These are phyloP conservation scores for Amesomyces nigricolor DNA, from an alignment of 2,329 filamentous ascomycete genomes.

Conservation along the genomic window DNA sequence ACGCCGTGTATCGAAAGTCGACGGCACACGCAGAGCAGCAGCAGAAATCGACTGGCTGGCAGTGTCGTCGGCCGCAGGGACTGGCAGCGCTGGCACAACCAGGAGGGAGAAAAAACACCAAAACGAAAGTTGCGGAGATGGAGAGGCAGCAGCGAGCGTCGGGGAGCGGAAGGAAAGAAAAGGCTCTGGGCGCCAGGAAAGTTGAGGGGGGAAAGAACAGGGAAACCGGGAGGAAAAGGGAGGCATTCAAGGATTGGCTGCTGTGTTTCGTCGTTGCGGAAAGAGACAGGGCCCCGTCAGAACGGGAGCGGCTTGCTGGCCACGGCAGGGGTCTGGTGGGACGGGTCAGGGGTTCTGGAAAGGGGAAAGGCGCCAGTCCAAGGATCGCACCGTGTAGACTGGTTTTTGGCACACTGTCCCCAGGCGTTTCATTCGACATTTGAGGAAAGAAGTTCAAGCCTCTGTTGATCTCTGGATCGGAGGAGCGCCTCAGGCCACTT, in stretches of 20 bases:
- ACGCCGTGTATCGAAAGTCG: slow-evolving; percentile 16
- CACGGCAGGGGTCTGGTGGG: slow-evolving; percentile 17
- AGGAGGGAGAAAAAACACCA: slow-evolving; percentile 5
- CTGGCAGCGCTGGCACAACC: slow-evolving; percentile 16
- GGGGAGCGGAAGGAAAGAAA: slow-evolving; percentile 13
- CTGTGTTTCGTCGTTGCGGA: slow-evolving; percentile 26
- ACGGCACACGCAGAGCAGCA: slow-evolving; percentile 8
- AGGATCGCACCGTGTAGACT: slow-evolving; percentile 2
- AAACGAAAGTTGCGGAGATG: slow-evolving; percentile 19
- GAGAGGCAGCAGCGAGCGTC: slow-evolving; percentile 22
- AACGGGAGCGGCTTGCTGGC: slow-evolving; percentile 17
- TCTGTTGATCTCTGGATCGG: not conserved
- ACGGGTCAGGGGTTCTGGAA: slow-evolving; percentile 23
- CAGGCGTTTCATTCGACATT: not conserved
- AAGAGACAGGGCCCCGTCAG: slow-evolving; percentile 22
- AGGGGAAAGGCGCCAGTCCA: slow-evolving; percentile 13
- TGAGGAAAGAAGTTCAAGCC: not conserved
- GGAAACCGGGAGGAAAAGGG: slow-evolving; percentile 26
- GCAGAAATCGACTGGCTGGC: slow-evolving; percentile 14
- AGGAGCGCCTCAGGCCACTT: too few relatives aligned
- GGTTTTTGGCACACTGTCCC: not conserved
- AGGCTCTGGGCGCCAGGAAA: slow-evolving; percentile 10
- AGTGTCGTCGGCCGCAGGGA: slow-evolving; percentile 12
- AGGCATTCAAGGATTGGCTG: slow-evolving; percentile 21
- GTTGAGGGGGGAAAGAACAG: slow-evolving; percentile 18